Conservation (phyloP, 371 early-diverging fungal species). For the Nematocida sp. region DNA sequence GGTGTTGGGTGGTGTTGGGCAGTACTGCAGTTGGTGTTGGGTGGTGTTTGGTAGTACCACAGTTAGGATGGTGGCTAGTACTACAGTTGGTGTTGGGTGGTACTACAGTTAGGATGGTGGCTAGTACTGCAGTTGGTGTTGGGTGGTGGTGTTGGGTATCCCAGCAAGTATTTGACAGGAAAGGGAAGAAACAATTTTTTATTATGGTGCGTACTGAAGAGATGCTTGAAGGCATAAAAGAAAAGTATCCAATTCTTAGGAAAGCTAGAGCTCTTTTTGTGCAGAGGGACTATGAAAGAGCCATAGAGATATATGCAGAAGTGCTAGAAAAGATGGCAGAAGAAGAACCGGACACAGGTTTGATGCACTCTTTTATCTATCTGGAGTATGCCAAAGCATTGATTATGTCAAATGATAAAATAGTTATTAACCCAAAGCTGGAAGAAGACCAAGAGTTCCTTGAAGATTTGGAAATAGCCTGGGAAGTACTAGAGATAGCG, state of each 20-base stretch:
- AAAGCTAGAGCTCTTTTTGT: conserved; percentile 43
- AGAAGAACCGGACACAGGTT: conserved; percentile 20
- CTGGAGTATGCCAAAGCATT: conserved; percentile 61
- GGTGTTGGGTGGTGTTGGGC: too few species aligned
- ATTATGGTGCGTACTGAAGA: background rate
- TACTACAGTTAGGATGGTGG: too few species aligned
- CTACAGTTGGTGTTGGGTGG: too few species aligned
- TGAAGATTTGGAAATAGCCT: conserved; percentile 62
- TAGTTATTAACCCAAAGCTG: conserved; percentile 33
- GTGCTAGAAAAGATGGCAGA: conserved; percentile 50
- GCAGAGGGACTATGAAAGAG: conserved; percentile 54
- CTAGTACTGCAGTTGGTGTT: too few species aligned
- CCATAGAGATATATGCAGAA: conserved; percentile 53
- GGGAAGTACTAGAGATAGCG: conserved; percentile 60
- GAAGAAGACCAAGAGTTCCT: conserved; percentile 48
- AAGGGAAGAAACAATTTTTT: too few species aligned
- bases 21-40: too few species aligned
- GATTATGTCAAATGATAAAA: conserved; percentile 52
- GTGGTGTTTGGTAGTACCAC: too few species aligned
- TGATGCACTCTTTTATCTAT: conserved; percentile 47
- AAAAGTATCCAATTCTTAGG: conserved; percentile 45
- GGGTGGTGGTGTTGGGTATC: too few species aligned
- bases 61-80: too few species aligned
- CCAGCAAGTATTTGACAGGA: too few species aligned
- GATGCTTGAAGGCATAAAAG: conserved; percentile 28